Evolutionary conservation across 1,284 basidiomycete species (phyloP), one percentile per base, ranked within the genome.

Genomic region (Tetrapyrgos nigripes): DNA sequence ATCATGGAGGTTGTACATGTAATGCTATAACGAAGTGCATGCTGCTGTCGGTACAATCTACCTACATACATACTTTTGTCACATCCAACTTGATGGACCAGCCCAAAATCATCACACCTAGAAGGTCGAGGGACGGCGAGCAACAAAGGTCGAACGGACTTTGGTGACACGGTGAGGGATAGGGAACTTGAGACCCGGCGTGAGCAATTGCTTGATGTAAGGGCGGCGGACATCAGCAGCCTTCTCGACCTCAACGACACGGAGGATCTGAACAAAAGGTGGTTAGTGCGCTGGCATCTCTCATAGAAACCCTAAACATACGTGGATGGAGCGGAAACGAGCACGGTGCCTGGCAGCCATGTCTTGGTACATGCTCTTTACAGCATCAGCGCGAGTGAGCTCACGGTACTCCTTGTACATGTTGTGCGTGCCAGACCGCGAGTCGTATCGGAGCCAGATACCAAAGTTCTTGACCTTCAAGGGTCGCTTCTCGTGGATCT

Each of bases 401-500:
- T 97, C 97, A 74, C 96, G 94, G 93, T 94, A 98, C 85, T 99
- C 97, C 87, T 92, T 92, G 86, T 93, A 93, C 91, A 92, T 92
- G 88, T 98, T 97, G 89, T 97, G 96, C 58, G 96, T 98, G 64
- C 96, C 96, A 51, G 94, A 97, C 71, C 95, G 94, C 59, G 96
- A 97, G 82, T 97, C 97, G 83, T 99, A 99, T 70, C 97, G 94
- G 76, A 99, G 82, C 97, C 97, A 99, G 83, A 99, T 94, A 71
- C 96, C 97, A 75, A 99, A 98, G 92, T 98, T 98, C 89, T 99
- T 99, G 77, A 98, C 93, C 84, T 97, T 96, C 77, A 96, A 78
- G 37, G 97, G 97, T 81, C 92, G 94, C 87, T 94, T 96, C 85
- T 99, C 97, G 71, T 91, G 87, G 75, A 97, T 97, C 94, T 96